Conservation (phyloP, 2,329 filamentous ascomycete species). For the Xylariaceae sp. region DNA sequence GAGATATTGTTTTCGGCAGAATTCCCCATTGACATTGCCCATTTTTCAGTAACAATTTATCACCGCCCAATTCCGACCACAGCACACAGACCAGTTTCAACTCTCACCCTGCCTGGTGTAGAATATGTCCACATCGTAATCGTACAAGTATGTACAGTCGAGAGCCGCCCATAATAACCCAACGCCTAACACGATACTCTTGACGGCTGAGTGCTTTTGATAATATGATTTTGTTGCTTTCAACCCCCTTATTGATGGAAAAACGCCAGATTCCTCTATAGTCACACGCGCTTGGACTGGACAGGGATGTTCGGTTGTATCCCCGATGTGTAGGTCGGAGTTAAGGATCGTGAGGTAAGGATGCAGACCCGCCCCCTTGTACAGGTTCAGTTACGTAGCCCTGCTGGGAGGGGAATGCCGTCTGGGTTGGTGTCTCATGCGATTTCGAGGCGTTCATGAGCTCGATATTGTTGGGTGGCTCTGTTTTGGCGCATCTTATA, state of each 20-base stretch:
- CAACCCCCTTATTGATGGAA: not conserved
- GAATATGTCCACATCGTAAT: too few relatives aligned
- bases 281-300: not conserved
- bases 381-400: not conserved
- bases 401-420: not conserved
- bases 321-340: not conserved
- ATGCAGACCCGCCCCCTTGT: not conserved
- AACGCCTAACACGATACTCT: not conserved
- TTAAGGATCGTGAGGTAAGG: not conserved
- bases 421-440: not conserved
- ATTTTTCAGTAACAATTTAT: too few relatives aligned
- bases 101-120: too few relatives aligned
- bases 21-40: too few relatives aligned
- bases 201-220: not conserved
- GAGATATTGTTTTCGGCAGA: not conserved
- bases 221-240: not conserved
- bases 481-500: slow-evolving; percentile 23
- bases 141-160: too few relatives aligned
- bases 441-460: slow-evolving; percentile 8
- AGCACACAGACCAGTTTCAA: too few relatives aligned
- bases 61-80: too few relatives aligned
- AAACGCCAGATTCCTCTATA: not conserved
- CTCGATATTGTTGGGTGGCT: slow-evolving; percentile 27
- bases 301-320: not conserved
- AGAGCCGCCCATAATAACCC: too few relatives aligned